Conservation (phyloP, 805 yeast species). For the Cyberlindnera euphorbiiphila region DNA sequence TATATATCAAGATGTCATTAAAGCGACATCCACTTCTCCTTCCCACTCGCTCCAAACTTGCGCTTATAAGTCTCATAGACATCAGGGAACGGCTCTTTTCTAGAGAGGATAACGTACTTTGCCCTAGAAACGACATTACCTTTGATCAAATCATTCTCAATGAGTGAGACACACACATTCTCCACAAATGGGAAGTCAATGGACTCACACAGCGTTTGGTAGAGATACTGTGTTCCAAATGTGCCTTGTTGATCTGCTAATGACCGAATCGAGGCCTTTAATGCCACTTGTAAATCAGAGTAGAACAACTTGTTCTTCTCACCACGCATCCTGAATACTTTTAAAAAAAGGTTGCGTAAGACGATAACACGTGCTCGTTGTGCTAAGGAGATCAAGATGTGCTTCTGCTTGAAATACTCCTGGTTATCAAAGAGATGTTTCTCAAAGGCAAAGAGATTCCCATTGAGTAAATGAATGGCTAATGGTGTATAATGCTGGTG, state of each 20-base stretch:
- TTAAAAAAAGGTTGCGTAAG: slow-evolving; percentile 38
- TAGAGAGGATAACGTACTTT: slow-evolving; percentile 39
- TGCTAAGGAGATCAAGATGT: slow-evolving; percentile 40
- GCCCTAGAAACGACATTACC: slow-evolving; percentile 46
- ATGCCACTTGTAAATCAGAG: slow-evolving; percentile 22
- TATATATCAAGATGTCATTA: too few relatives aligned
- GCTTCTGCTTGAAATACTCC: slow-evolving; percentile 34
- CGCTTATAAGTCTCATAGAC: slow-evolving; percentile 19
- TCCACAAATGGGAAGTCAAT: slow-evolving; percentile 41
- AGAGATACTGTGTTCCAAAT: slow-evolving; percentile 17
- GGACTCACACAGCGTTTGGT: slow-evolving; percentile 26
- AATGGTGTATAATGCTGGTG: slow-evolving; percentile 37
- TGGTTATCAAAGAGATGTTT: slow-evolving; percentile 32
- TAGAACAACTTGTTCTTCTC: slow-evolving; percentile 9
- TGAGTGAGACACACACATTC: slow-evolving; percentile 45
- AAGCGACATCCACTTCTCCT: slow-evolving; percentile 16
- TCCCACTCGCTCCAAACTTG: slow-evolving; percentile 6
- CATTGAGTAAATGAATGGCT: slow-evolving; percentile 34
- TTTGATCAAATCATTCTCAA: slow-evolving; percentile 49
- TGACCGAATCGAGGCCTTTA: slow-evolving; percentile 21
- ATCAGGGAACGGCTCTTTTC: slow-evolving; percentile 40
- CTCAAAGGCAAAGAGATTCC: slow-evolving; percentile 39
- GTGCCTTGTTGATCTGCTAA: slow-evolving; percentile 19
- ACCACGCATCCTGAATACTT: slow-evolving; percentile 17
- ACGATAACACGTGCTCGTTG: slow-evolving; percentile 44